phyloP scores from a whole-genome alignment of 2,329 filamentous ascomycete species.

The Botrytis squamosa region DNA sequence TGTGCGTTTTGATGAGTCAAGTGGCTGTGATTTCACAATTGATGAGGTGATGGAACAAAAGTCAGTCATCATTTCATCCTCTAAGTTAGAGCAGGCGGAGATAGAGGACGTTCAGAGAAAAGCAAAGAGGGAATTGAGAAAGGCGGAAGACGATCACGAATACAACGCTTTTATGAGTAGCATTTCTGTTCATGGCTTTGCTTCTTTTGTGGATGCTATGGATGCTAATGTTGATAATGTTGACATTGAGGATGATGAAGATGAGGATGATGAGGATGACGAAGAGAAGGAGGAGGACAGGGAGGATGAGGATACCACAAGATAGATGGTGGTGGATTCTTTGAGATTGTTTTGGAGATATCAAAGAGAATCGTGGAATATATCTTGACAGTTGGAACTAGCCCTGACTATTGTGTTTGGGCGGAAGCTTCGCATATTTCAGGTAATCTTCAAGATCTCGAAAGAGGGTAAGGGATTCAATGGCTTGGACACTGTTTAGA shows the following conservation, averaged over 20 bases:
- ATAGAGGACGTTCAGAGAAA: neutral
- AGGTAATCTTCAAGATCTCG: neutral
- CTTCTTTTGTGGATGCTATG: neutral
- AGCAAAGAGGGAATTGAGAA: neutral
- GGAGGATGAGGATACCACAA: neutral
- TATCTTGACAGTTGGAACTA: neutral
- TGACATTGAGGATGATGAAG: too few species aligned
- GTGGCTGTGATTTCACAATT: neutral
- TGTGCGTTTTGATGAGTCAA: neutral
- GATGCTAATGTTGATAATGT: too few species aligned
- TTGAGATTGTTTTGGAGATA: neutral
- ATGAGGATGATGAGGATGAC: too few species aligned
- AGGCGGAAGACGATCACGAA: neutral
- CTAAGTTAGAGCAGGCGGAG: neutral
- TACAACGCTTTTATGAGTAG: neutral
- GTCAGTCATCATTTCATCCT: neutral
- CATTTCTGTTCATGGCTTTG: neutral
- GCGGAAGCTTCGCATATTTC: neutral
- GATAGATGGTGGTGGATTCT: neutral
- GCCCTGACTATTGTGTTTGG: neutral
- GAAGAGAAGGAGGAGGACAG: neutral
- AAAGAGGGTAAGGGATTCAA: neutral
- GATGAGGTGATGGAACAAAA: neutral
- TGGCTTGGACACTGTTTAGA: neutral
- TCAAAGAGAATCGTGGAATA: neutral